Conservation (phyloP, 2,329 filamentous ascomycete species). For the Huntiella savannae region DNA sequence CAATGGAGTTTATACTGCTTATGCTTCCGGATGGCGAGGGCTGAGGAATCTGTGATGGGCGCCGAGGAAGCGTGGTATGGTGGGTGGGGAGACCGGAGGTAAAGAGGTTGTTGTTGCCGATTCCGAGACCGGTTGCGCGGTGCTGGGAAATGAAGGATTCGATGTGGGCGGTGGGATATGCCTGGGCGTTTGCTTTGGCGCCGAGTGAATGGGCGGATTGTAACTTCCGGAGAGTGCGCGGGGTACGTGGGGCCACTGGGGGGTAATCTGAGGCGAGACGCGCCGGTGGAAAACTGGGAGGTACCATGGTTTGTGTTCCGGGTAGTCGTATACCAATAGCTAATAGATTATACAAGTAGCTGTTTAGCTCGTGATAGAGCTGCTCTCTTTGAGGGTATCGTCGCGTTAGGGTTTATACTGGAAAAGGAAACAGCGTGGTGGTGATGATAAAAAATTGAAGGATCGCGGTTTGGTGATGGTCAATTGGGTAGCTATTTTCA, state of each 20-base stretch:
- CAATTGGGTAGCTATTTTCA: too few relatives aligned
- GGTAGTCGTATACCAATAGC: too few relatives aligned
- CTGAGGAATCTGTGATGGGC: constrained; percentile 8
- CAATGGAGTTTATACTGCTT: neutral
- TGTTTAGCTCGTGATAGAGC: too few relatives aligned
- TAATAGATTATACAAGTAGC: too few relatives aligned
- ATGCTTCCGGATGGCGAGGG: constrained; percentile 8
- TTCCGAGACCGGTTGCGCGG: constrained; percentile 16
- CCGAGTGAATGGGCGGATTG: constrained; percentile 57
- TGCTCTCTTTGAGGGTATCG: too few relatives aligned
- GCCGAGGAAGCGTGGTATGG: constrained; percentile 15
- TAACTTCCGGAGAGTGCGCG: constrained; percentile 50
- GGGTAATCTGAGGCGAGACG: constrained; percentile 24
- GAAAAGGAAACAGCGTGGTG: too few relatives aligned
- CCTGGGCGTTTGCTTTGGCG: constrained; percentile 29
- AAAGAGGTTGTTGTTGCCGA: constrained; percentile 21
- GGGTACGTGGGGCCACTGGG: constrained; percentile 40
- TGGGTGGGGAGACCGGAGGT: constrained; percentile 13
- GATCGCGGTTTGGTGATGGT: too few relatives aligned
- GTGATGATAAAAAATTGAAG: too few relatives aligned
- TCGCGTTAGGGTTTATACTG: too few relatives aligned
- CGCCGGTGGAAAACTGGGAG: too few relatives aligned
- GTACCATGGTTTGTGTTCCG: too few relatives aligned
- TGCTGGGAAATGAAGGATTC: constrained; percentile 39
- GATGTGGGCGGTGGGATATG: constrained; percentile 19